phyloP scores from a whole-genome alignment of 2,329 filamentous ascomycete species.

The Stagonosporopsis rhizophila region DNA sequence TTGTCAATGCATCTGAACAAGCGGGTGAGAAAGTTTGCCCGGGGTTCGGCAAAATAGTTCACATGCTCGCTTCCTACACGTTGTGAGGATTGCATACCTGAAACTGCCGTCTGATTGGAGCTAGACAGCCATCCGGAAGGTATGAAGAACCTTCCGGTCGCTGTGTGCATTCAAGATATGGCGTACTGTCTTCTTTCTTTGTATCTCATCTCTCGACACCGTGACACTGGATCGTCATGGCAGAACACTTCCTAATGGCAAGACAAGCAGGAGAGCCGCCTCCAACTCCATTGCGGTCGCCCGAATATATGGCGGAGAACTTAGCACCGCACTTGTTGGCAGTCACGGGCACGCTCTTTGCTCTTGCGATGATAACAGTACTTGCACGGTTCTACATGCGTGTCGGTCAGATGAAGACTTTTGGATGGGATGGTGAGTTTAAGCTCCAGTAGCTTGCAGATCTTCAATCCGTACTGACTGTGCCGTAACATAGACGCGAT shows the following conservation, averaged over 20 bases:
- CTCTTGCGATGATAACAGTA: conserved; percentile 33
- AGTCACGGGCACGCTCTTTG: conserved; percentile 50
- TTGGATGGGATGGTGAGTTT: conserved; percentile 30
- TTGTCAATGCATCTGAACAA: neutral
- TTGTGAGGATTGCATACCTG: conserved; percentile 2
- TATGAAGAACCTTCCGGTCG: neutral
- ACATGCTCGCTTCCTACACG: conserved; percentile 1
- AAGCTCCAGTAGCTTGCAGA: neutral
- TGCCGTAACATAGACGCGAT: conserved; percentile 45
- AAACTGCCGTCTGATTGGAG: neutral
- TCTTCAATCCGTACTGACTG: conserved; percentile 10
- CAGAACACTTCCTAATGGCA: neutral
- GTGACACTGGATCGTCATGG: neutral
- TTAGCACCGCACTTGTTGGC: conserved; percentile 48
- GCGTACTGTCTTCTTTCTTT: neutral
- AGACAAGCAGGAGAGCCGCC: conserved; percentile 1
- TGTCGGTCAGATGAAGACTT: conserved; percentile 31
- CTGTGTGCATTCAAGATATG: neutral
- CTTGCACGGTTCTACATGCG: conserved; percentile 31
- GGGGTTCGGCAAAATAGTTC: neutral
- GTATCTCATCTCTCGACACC: neutral
- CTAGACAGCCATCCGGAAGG: neutral
- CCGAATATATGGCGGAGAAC: conserved; percentile 47
- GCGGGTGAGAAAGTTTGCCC: neutral
- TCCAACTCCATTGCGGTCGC: neutral